Evolutionary conservation across 2,329 filamentous ascomycete genomes (phyloP).

Genomic region (Hortaea sp.): DNA sequence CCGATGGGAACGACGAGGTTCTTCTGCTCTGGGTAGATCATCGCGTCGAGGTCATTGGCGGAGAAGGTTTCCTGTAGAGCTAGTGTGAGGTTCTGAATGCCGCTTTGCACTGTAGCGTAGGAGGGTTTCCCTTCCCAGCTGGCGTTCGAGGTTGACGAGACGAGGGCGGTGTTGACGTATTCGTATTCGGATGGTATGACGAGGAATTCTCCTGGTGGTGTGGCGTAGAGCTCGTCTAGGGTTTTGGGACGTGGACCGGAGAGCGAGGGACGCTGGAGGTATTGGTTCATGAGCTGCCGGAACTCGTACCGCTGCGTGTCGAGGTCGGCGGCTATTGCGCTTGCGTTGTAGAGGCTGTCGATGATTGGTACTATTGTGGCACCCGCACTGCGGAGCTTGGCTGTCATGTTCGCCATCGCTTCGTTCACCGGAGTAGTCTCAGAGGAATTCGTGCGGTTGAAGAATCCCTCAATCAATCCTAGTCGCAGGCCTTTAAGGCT

Average conservation of each 20-base stretch:
- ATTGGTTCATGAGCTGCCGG: conserved; percentile 44
- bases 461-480: conserved; percentile 47
- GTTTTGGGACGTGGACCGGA: conserved; percentile 26
- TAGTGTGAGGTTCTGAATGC: conserved; percentile 44
- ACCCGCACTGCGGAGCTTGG: conserved; percentile 37
- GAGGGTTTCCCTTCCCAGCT: neutral
- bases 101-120: conserved; percentile 37
- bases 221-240: conserved; percentile 12
- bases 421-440: conserved; percentile 51
- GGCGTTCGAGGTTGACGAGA: conserved; percentile 42
- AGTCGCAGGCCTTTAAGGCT: conserved; percentile 34
- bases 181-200: conserved; percentile 51
- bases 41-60: conserved; percentile 41
- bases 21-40: conserved; percentile 56
- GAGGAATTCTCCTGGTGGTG: conserved; percentile 39
- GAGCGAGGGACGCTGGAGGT: conserved; percentile 40
- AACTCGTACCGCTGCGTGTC: conserved; percentile 56
- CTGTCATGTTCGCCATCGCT: conserved; percentile 40
- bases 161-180: conserved; percentile 41
- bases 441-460: conserved; percentile 40
- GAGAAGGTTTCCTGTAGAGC: conserved; percentile 43
- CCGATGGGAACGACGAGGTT: conserved; percentile 53
- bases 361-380: conserved; percentile 42
- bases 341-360: conserved; percentile 42
- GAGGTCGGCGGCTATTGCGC: conserved; percentile 33